Percentiles rank a stretch among this genome's conserved stretches.
Conservation (phyloP, 1,284 basidiomycete genomes). For the Pseudozyma pruni region DNA sequence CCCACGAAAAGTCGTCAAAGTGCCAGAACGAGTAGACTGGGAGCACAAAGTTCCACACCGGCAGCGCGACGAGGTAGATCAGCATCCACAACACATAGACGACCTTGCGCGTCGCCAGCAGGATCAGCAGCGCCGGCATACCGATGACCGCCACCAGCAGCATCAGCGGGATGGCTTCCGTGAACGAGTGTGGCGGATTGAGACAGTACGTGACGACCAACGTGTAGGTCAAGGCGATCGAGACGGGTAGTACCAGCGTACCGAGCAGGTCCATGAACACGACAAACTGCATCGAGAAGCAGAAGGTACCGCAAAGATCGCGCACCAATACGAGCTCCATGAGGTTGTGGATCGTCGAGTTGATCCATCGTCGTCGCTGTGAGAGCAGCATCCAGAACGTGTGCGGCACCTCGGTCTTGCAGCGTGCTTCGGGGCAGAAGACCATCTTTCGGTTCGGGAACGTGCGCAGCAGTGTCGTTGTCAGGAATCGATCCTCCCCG, state of each 20-base stretch:
- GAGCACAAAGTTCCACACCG: constrained; percentile 72
- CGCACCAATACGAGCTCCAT: constrained; percentile 98
- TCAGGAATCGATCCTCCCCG: constrained; percentile 98
- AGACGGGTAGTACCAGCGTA: constrained; percentile 92
- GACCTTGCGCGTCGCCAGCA: constrained; percentile 92
- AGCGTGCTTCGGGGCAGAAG: constrained; percentile 95
- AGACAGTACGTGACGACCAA: constrained; percentile 83
- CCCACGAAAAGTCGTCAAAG: constrained; percentile 99
- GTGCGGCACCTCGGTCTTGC: constrained; percentile 94
- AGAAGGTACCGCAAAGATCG: constrained; percentile 77
- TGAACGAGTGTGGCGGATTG: constrained; percentile 82
- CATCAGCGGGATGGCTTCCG: constrained; percentile 92
- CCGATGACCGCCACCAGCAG: constrained; percentile 90
- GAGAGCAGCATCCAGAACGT: constrained; percentile 92
- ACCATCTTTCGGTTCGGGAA: constrained; percentile 98
- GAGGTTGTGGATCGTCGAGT: constrained; percentile 98
- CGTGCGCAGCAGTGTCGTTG: constrained; percentile 76
- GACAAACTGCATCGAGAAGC: constrained; percentile 81
- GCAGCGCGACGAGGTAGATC: constrained; percentile 79
- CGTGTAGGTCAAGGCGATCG: constrained; percentile 89
- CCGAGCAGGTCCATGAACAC: constrained; percentile 98
- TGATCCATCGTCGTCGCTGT: constrained; percentile 98
- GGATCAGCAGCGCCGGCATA: constrained; percentile 88
- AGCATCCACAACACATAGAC: constrained; percentile 98
- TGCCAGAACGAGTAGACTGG: constrained; percentile 98